Conservation (phyloP, 768 basidiomycete genomes). For the Daedaleopsis sinensis region DNA sequence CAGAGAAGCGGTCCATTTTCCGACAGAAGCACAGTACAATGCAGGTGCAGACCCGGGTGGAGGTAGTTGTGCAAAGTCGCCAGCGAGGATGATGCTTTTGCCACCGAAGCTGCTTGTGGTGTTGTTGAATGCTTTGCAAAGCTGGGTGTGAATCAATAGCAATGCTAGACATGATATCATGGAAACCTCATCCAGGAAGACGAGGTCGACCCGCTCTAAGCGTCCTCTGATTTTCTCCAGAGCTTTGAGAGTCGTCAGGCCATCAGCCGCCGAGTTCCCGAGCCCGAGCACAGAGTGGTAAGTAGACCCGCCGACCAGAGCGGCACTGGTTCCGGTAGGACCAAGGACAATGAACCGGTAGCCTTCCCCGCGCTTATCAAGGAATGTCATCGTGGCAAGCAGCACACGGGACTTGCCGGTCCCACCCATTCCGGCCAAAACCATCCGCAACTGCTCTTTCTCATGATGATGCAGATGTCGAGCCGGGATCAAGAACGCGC, state of each 20-base stretch:
- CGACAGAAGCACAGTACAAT: constrained; percentile 22
- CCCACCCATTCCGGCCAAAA: constrained; percentile 20
- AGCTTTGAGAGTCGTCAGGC: too few relatives aligned
- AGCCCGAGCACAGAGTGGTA: neutral
- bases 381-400: constrained; percentile 18
- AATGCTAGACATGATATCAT: constrained; percentile 39
- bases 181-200: constrained; percentile 48
- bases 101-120: constrained; percentile 38
- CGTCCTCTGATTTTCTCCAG: constrained; percentile 1
- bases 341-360: constrained; percentile 24
- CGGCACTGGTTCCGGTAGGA: constrained; percentile 25
- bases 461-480: neutral
- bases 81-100: constrained; percentile 46
- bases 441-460: constrained; percentile 6
- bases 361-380: constrained; percentile 13
- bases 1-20: neutral
- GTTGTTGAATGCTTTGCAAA: constrained; percentile 22
- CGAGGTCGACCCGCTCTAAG: constrained; percentile 36
- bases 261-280: too few relatives aligned
- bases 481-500: neutral
- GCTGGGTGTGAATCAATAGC: constrained; percentile 29
- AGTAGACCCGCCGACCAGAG: neutral
- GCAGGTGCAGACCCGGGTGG: constrained; percentile 27
- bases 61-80: constrained; percentile 49
- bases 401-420: constrained; percentile 23